Percentiles rank a stretch among this genome's conserved stretches.
phyloP scores from a whole-genome alignment of 1,284 basidiomycete genomes.

The Fistulina hepatica region DNA sequence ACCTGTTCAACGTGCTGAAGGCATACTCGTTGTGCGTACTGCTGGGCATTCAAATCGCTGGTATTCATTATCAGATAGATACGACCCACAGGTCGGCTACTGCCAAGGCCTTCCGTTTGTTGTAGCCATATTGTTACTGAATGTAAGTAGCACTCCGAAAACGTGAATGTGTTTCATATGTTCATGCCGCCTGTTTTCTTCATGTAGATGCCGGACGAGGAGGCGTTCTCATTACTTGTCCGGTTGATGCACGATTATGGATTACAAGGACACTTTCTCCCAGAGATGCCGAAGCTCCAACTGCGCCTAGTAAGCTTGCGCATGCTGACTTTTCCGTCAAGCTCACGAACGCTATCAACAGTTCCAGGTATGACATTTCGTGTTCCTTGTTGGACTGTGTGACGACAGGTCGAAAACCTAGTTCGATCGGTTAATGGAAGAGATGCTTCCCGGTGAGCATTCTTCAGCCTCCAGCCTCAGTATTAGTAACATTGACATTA shows the following conservation, averaged over 20 bases:
- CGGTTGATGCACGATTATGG: slow-evolving; percentile 97
- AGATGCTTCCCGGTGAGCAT: slow-evolving; percentile 53
- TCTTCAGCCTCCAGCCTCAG: neutral
- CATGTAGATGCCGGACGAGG: slow-evolving; percentile 91
- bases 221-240: slow-evolving; percentile 94
- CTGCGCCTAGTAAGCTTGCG: slow-evolving; percentile 60
- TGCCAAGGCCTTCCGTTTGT: slow-evolving; percentile 96
- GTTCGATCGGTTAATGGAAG: slow-evolving; percentile 93
- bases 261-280: slow-evolving; percentile 89
- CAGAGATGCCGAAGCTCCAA: slow-evolving; percentile 97
- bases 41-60: neutral
- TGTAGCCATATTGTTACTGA: slow-evolving; percentile 85
- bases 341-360: slow-evolving; percentile 12
- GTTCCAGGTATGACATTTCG: slow-evolving; percentile 30
- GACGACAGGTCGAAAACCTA: slow-evolving; percentile 17
- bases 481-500: no score
- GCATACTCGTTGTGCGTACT: slow-evolving; percentile 76
- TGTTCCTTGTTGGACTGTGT: slow-evolving; percentile 8
- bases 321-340: slow-evolving; percentile 2
- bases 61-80: slow-evolving; percentile 33
- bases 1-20: slow-evolving; percentile 94
- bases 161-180: neutral
- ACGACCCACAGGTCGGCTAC: slow-evolving; percentile 93
- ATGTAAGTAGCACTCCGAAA: slow-evolving; percentile 41
- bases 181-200: slow-evolving; percentile 6